Evolutionary conservation across 441 rosid species (phyloP), one percentile per base, ranked within the genome.

Genomic region (Populus hybrid): DNA sequence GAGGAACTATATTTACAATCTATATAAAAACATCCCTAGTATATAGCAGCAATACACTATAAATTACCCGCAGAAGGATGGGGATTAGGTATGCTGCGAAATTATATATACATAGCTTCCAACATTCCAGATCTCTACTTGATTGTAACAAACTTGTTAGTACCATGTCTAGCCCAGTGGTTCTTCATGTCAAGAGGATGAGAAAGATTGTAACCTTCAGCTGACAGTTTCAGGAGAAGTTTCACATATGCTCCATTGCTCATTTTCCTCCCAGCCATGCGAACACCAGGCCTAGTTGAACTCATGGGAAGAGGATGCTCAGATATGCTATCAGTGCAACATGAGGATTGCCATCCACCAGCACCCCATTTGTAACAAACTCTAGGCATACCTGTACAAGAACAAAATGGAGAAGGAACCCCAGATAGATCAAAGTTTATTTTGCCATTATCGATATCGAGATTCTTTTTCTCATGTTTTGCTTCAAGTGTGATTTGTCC

Each of bases 201-300:
- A 63, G 92, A 82, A 42, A 92, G 88, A 78, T 89, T 83, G 72
- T 86, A 67, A 50, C 90, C 92, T 85, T 89, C 92, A 31, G 84
- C 85, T 35, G 82, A 89, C 79, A 92, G 90, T 79, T 87, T 82
- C 24, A 81, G 72, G 18, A 90, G 82, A 36, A 89, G 88, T 77
- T 92, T 92, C 45, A 73, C 42, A 82, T 87, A 92, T 26, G 91
- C 94, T 38, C 93, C 90, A 50, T 78, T 85, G 84, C 93, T 90
- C 94, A 90, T 92, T 88, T 90, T 89, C 80, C 92, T 89, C 63
- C 91, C 93, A 72, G 91, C 90, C 69, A 89, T 24, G 38, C 93
- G 89, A 80, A 81, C 72, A 74, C 87, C 83, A 1, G 85, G 93
- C 78, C 87, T 88, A 23, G 84, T 84, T 68, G 88, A 26, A 69